phyloP scores from a whole-genome alignment of 495 filamentous ascomycete genomes.

The Podospora pseudoanserina region DNA sequence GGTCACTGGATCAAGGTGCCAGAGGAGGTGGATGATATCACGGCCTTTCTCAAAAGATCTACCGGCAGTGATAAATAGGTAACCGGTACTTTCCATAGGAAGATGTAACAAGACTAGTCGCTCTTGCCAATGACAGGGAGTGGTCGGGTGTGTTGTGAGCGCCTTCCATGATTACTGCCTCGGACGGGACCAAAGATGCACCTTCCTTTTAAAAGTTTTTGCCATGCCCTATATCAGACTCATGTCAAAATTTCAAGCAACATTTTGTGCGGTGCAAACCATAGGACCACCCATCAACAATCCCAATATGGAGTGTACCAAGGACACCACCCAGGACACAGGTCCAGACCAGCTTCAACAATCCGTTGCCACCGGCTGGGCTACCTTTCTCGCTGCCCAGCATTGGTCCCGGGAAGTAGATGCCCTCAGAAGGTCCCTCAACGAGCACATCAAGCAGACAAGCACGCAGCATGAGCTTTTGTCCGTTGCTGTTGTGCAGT shows the following conservation, averaged over 20 bases:
- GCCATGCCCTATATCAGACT: neutral
- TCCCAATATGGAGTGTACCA: neutral
- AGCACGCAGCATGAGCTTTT: slow-evolving; percentile 19
- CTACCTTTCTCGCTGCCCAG: slow-evolving; percentile 27
- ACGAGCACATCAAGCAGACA: slow-evolving; percentile 17
- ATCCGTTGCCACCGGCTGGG: slow-evolving; percentile 24
- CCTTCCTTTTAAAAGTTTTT: slow-evolving; percentile 4
- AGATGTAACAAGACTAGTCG: neutral
- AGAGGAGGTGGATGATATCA: slow-evolving; percentile 26
- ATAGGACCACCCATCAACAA: too few species aligned
- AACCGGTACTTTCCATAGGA: neutral
- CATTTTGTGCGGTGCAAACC: neutral
- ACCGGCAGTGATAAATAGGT: neutral
- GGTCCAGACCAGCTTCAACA: slow-evolving; percentile 17
- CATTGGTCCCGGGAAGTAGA: slow-evolving; percentile 24
- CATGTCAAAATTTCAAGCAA: neutral
- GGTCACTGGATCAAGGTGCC: slow-evolving; percentile 28
- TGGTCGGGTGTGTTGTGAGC: neutral
- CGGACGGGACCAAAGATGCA: neutral
- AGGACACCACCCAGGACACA: neutral
- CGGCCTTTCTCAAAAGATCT: slow-evolving; percentile 13
- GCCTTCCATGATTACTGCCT: neutral
- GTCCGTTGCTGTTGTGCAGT: slow-evolving; percentile 13
- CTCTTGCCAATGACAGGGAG: neutral
- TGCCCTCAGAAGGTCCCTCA: slow-evolving; percentile 18